Evolutionary conservation across 345 rosid genomes (phyloP), one percentile per base, ranked within the genome.

Genomic region (Turritis glabra): DNA sequence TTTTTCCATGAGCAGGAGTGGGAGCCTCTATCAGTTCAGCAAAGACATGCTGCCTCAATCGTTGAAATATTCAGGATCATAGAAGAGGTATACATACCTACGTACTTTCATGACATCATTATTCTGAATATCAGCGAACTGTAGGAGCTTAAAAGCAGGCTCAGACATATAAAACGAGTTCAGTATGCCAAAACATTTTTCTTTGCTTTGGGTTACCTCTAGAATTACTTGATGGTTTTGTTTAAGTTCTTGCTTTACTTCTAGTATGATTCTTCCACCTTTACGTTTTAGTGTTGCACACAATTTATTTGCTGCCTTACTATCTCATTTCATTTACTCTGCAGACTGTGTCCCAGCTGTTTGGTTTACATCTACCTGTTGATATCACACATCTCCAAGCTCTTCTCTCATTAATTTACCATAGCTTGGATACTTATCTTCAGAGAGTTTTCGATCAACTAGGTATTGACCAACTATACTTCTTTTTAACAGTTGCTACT

Each of bases 331-430:
- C 46, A 19, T 43, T 50, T 71, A 4, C 68, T 75, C 62, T 84
- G 88, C 97, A 95, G 99, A 90, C 97, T 11, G 93, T 91, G 72
- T 95, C 89, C 80, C 99, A 95, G 73, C 85, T 90, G 44, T 91
- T 91, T 82, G 92, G 87, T 77, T 82, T 93, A 83, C 90, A 89
- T 76, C 89, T 95, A 50, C 96, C 92, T 23, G 76, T 95, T 89
- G 90, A 95, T 79, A 77, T 90, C 33, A 90, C 89, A 26, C 99
- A 95, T 88, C 85, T 95, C 73, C 99, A 95, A 82, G 97, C 97
- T 59, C 90, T 95, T 46, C 90, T 95, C 64, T 95, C 99, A 43
- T 52, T 90, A 61, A 82, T 91, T 79, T 95, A 85, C 71, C 99
- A 91, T 76, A 83, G 92, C 82, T 80, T 95, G 89, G 97, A 90